phyloP scores from a whole-genome alignment of 805 yeast genomes.

The Hanseniaspora vineae region DNA sequence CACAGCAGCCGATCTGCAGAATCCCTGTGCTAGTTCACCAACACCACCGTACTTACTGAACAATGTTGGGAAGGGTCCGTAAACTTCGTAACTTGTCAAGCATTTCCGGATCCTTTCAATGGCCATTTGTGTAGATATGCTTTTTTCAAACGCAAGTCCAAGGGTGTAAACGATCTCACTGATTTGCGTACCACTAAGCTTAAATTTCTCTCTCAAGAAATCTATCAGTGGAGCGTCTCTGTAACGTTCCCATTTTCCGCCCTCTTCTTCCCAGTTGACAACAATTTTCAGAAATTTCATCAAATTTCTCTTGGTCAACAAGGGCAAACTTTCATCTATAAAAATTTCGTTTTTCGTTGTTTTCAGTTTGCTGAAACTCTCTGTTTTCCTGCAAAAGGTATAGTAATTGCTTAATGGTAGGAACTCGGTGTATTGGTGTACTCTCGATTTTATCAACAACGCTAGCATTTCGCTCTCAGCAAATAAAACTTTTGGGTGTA shows the following conservation, averaged over 20 bases:
- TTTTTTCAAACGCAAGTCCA: conserved; percentile 56
- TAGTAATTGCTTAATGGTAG: conserved; percentile 82
- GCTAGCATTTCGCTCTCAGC: conserved; percentile 81
- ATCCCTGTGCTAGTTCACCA: conserved; percentile 92
- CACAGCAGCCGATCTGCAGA: conserved; percentile 95
- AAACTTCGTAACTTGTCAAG: conserved; percentile 72
- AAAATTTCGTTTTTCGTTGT: conserved; percentile 88
- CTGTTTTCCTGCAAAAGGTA: conserved; percentile 65
- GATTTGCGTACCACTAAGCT: conserved; percentile 59
- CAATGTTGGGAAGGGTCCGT: conserved; percentile 89
- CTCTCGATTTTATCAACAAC: conserved; percentile 69
- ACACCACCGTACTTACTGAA: conserved; percentile 91
- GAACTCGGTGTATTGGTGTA: conserved; percentile 83
- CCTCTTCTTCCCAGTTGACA: conserved; percentile 49
- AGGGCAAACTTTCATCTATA: conserved; percentile 67
- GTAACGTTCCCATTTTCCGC: conserved; percentile 44
- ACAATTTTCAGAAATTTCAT: conserved; percentile 91
- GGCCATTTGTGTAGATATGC: conserved; percentile 60
- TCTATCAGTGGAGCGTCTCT: conserved; percentile 41
- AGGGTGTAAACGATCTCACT: conserved; percentile 77
- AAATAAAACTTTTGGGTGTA: conserved; percentile 77
- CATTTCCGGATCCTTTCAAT: conserved; percentile 73
- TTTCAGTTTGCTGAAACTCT: conserved; percentile 73
- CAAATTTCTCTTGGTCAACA: conserved; percentile 55
- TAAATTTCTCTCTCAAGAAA: conserved; percentile 54